Base-by-base conservation (phyloP, 805 yeast species). In the Monosporozyma siamensis region DNA sequence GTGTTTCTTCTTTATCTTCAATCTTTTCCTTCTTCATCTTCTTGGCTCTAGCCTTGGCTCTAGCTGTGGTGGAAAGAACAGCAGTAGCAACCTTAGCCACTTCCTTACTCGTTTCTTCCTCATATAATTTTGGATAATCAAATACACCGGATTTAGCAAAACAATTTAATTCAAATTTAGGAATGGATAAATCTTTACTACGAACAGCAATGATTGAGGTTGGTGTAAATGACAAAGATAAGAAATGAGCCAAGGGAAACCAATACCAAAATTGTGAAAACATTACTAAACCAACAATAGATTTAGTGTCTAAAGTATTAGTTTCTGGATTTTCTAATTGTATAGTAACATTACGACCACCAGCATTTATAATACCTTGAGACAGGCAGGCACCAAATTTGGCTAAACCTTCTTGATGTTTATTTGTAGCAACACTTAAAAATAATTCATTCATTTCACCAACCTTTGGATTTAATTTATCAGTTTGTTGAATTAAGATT, bases 311-410 rank as follows among this genome's bases (percentile, higher is more conserved):
- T 50, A 92, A 73, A 17, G 95, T 87, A 47, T 88, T 94, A 32
- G 95, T 87, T 52, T 88, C 89, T 20, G 79, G 56, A 61, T 89
- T 86, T 64, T 92, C 97, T 40, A 90, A 70, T 52, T 83, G 83
- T 50, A 92, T 88, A 0, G 97, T 88, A n/a, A 84, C 95, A 56
- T 92, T 92, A 60, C 97, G 79, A 10, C 98, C 98, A 65, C 98
- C 97, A 9, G 97, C 98, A 67, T 92, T 97, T 61, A 92, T 80
- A 49, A 92, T 90, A 64, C 98, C 98, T 68, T 90, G 97, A 11
- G 95, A 90, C 39, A 92, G 68, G 14, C 97, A 86, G 24, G 97
- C 97, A 60, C 98, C 98, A 66, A 90, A 92, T 67, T 88, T 89
- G 31, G 97, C 96, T 64, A 92, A 75, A 3, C 95, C 95, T 65